These are phyloP conservation scores for Nectriaceae sp. DNA, from an alignment of 2,329 filamentous ascomycete species.

Conservation along the genomic window DNA sequence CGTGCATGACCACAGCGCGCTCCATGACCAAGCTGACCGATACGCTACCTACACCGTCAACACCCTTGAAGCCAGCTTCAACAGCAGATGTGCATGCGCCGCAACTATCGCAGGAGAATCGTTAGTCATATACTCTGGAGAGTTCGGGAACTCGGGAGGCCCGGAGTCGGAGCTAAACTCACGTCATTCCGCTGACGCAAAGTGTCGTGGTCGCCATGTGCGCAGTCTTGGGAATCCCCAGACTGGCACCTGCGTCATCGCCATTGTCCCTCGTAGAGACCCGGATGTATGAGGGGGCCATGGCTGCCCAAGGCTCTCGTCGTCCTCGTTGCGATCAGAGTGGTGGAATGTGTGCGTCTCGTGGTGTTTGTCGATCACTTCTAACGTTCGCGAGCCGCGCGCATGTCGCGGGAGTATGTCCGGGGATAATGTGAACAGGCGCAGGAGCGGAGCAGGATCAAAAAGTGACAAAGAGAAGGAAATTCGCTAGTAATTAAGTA, in stretches of 20 bases:
- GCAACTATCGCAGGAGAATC: slow-evolving; percentile 66
- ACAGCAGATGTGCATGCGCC: slow-evolving; percentile 95
- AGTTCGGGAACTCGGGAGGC: slow-evolving; percentile 1
- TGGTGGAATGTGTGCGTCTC: slow-evolving; percentile 4
- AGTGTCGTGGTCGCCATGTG: slow-evolving; percentile 90
- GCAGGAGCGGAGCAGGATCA: slow-evolving; percentile 8
- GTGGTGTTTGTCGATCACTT: slow-evolving; percentile 18
- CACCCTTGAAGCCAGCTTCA: slow-evolving; percentile 82
- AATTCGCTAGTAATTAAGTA: slow-evolving; percentile 14
- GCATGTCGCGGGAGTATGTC: slow-evolving; percentile 18
- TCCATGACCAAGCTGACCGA: slow-evolving; percentile 95
- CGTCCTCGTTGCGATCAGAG: slow-evolving; percentile 4
- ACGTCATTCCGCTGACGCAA: slow-evolving; percentile 85
- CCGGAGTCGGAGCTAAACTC: slow-evolving; percentile 38
- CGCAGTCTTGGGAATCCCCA: slow-evolving; percentile 39
- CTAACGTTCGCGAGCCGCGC: slow-evolving; percentile 21
- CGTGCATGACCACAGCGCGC: slow-evolving; percentile 90
- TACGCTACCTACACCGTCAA: slow-evolving; percentile 80
- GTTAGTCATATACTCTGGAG: slow-evolving; percentile 34
- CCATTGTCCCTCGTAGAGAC: slow-evolving; percentile 47
- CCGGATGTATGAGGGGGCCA: slow-evolving; percentile 54
- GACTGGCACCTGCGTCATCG: slow-evolving; percentile 21
- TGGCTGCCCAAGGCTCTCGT: slow-evolving; percentile 27
- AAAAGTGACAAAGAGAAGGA: slow-evolving; percentile 12
- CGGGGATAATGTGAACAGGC: slow-evolving; percentile 10